phyloP scores from a whole-genome alignment of 2,329 filamentous ascomycete genomes.

The Fusarium burgessii region DNA sequence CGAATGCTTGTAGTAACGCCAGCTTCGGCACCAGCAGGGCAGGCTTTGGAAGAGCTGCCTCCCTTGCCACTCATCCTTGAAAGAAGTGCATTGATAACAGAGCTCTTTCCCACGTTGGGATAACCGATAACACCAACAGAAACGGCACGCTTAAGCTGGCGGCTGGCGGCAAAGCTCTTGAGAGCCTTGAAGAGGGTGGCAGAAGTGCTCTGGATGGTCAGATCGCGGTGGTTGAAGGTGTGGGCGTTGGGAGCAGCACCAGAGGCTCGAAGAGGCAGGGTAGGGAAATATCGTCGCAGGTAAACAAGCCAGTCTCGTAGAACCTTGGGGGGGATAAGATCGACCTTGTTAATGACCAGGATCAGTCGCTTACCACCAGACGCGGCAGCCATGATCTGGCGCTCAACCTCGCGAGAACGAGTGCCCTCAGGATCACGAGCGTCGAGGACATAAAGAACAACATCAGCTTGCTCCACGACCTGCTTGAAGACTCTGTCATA shows the following conservation, averaged over 20 bases:
- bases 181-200: constrained; percentile 87
- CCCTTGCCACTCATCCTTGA: constrained; percentile 78
- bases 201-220: constrained; percentile 88
- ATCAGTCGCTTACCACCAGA: constrained; percentile 88
- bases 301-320: constrained; percentile 87
- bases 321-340: constrained; percentile 84
- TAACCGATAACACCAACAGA: constrained; percentile 95
- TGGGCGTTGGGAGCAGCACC: constrained; percentile 85
- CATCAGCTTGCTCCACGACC: constrained; percentile 88
- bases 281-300: constrained; percentile 90
- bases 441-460: constrained; percentile 92
- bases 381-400: constrained; percentile 89
- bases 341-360: constrained; percentile 94
- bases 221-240: constrained; percentile 90
- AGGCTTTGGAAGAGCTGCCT: constrained; percentile 69
- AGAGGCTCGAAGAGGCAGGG: constrained; percentile 87
- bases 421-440: constrained; percentile 93
- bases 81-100: constrained; percentile 93
- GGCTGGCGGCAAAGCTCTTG: constrained; percentile 86
- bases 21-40: constrained; percentile 90
- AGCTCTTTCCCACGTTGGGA: constrained; percentile 96
- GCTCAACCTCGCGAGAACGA: constrained; percentile 89
- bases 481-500: constrained; percentile 98
- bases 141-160: constrained; percentile 88
- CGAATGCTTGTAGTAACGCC: constrained; percentile 91